Evolutionary conservation across 2,329 filamentous ascomycete genomes (phyloP).

Genomic region (Beauveria australis): DNA sequence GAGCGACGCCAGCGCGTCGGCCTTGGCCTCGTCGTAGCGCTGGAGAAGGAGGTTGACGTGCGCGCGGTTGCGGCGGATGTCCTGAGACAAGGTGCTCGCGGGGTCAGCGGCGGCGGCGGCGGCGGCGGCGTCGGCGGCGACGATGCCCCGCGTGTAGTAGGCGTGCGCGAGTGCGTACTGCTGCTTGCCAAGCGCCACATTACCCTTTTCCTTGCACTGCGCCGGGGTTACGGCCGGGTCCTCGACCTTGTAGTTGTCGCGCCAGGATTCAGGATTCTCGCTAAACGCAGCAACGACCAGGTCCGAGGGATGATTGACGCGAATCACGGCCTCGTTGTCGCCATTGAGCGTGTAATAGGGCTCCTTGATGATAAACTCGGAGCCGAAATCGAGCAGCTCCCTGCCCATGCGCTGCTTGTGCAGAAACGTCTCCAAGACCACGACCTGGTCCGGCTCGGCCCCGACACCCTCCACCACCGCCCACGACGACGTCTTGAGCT

Average conservation of each 20-base stretch:
- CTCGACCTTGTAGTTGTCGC: not conserved
- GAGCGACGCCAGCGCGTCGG: slow-evolving; percentile 24
- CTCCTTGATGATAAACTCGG: slow-evolving; percentile 37
- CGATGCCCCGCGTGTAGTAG: slow-evolving; percentile 21
- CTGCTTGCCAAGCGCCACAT: slow-evolving; percentile 19
- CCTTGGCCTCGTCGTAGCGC: slow-evolving; percentile 23
- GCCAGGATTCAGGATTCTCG: slow-evolving; percentile 16
- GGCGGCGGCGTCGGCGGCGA: slow-evolving; percentile 2
- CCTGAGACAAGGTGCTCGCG: slow-evolving; percentile 17
- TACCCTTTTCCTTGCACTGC: slow-evolving; percentile 22
- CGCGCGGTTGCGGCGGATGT: slow-evolving; percentile 25
- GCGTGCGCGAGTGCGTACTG: slow-evolving; percentile 16
- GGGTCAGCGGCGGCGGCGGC: not conserved
- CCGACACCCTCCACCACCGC: slow-evolving; percentile 24
- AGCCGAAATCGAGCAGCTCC: slow-evolving; percentile 26
- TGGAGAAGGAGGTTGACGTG: slow-evolving; percentile 24
- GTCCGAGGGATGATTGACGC: slow-evolving; percentile 27
- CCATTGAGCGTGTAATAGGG: slow-evolving; percentile 38
- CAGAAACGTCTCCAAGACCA: slow-evolving; percentile 23
- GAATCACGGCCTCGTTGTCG: slow-evolving; percentile 31
- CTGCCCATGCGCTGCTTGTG: slow-evolving; percentile 25
- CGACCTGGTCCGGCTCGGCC: slow-evolving; percentile 16
- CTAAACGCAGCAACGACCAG: slow-evolving; percentile 15
- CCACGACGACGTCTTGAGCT: slow-evolving; percentile 21
- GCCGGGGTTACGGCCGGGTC: slow-evolving; percentile 12